Evolutionary conservation across 441 rosid genomes (phyloP).

Genomic region (Adansonia madagascariensis): DNA sequence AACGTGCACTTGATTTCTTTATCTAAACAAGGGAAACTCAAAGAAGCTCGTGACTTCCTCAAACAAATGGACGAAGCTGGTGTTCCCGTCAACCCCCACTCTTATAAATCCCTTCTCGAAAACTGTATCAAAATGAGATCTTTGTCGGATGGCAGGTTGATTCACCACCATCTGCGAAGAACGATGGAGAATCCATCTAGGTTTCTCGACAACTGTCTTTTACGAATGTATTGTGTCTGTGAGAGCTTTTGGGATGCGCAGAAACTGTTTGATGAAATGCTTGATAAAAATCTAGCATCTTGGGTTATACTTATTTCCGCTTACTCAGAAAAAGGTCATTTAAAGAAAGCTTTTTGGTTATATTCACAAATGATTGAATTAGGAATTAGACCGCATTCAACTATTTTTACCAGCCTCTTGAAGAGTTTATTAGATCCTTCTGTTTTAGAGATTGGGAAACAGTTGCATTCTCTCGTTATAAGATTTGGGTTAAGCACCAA

Average conservation of each 20-base stretch:
- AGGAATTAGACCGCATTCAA: slow-evolving; percentile 42
- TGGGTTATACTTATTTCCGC: slow-evolving; percentile 58
- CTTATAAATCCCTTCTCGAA: slow-evolving; percentile 55
- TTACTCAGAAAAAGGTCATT: slow-evolving; percentile 41
- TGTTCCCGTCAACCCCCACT: slow-evolving; percentile 39
- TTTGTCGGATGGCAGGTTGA: slow-evolving; percentile 51
- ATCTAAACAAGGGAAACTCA: slow-evolving; percentile 61
- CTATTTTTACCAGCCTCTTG: slow-evolving; percentile 47
- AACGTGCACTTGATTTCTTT: slow-evolving; percentile 59
- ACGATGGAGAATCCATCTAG: slow-evolving; percentile 38
- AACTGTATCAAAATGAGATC: slow-evolving; percentile 47
- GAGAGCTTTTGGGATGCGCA: slow-evolving; percentile 63
- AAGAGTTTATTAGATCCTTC: slow-evolving; percentile 46
- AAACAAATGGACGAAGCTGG: slow-evolving; percentile 55
- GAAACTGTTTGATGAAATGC: slow-evolving; percentile 64
- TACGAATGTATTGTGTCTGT: slow-evolving; percentile 58
- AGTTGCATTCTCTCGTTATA: slow-evolving; percentile 56
- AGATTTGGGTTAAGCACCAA: slow-evolving; percentile 44
- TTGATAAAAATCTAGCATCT: slow-evolving; percentile 46
- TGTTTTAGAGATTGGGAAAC: slow-evolving; percentile 45
- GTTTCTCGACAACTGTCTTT: slow-evolving; percentile 48
- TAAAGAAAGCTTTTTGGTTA: slow-evolving; percentile 45
- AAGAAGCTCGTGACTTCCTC: slow-evolving; percentile 61
- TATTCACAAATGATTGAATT: slow-evolving; percentile 45
- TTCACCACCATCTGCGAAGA: slow-evolving; percentile 46